Percentiles rank a stretch among this genome's conserved stretches.
phyloP scores from a whole-genome alignment of 306 rosid species.

The Lathyrus oleraceus region DNA sequence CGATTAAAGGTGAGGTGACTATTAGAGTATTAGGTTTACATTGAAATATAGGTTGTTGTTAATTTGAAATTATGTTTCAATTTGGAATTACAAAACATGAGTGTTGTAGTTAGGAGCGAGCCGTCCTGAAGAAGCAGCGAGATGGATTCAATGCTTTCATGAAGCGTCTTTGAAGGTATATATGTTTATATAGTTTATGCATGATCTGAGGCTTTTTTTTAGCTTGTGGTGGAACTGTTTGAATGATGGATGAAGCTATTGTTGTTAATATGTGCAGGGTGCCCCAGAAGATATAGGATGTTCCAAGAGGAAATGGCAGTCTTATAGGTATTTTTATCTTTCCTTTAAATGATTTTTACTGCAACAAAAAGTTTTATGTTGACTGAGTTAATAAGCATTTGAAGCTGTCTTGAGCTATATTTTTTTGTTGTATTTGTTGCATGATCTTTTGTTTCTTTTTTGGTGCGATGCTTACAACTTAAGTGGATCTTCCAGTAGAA shows the following conservation, averaged over 20 bases:
- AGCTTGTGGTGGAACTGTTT: slow-evolving; percentile 31
- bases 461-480: slow-evolving; percentile 50
- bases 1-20: slow-evolving; percentile 71
- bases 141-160: slow-evolving; percentile 83
- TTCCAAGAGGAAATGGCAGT: slow-evolving; percentile 65
- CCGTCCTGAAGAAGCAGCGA: slow-evolving; percentile 95
- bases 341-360: neutral
- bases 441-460: neutral
- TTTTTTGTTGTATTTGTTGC: neutral
- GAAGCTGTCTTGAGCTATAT: slow-evolving; percentile 1
- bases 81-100: slow-evolving; percentile 29
- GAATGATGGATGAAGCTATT: slow-evolving; percentile 27
- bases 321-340: slow-evolving; percentile 55
- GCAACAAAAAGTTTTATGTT: neutral
- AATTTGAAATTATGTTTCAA: slow-evolving; percentile 18
- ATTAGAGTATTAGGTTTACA: neutral
- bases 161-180: slow-evolving; percentile 75
- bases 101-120: slow-evolving; percentile 81
- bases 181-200: neutral
- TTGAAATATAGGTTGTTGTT: neutral
- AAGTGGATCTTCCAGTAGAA: slow-evolving; percentile 54
- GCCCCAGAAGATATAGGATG: slow-evolving; percentile 59
- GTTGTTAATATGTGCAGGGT: slow-evolving; percentile 52
- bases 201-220: slow-evolving; percentile 14
- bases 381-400: slow-evolving; percentile 2